Conservation (phyloP, 2,329 filamentous ascomycete species). For the Penicillium sp. region DNA sequence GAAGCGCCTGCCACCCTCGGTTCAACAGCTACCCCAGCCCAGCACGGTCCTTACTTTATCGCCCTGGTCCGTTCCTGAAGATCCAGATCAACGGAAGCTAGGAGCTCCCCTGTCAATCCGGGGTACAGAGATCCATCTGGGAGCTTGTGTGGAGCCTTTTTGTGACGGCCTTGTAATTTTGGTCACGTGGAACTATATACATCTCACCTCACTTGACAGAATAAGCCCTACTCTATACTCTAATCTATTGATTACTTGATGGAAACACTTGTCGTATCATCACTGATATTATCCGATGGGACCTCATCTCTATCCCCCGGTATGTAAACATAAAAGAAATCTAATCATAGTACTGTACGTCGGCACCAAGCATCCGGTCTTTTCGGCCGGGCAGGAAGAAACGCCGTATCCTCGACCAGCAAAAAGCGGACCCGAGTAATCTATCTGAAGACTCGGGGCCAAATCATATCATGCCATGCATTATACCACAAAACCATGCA, state of each 20-base stretch:
- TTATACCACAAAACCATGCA: slow-evolving; percentile 34
- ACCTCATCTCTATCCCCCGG: slow-evolving; percentile 24
- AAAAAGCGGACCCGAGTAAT: slow-evolving; percentile 18
- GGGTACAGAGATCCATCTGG: slow-evolving; percentile 12
- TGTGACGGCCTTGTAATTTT: slow-evolving; percentile 16
- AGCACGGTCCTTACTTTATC: slow-evolving; percentile 22
- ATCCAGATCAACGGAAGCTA: slow-evolving; percentile 9
- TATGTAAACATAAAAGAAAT: slow-evolving; percentile 26
- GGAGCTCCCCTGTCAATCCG: slow-evolving; percentile 14
- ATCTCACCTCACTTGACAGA: background rate
- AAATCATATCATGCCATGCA: slow-evolving; percentile 38
- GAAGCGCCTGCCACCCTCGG: slow-evolving; percentile 11
- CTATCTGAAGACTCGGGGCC: slow-evolving; percentile 1
- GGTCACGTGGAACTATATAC: background rate
- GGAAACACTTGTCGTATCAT: slow-evolving; percentile 15
- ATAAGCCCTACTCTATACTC: background rate
- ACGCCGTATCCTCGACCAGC: slow-evolving; percentile 30
- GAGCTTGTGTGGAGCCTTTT: slow-evolving; percentile 22
- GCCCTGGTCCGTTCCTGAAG: slow-evolving; percentile 6
- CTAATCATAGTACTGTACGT: slow-evolving; percentile 25
- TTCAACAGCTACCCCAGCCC: slow-evolving; percentile 4
- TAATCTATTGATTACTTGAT: background rate
- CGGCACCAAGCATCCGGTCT: slow-evolving; percentile 25
- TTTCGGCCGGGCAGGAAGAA: slow-evolving; percentile 24
- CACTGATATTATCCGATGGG: slow-evolving; percentile 26